A percentile compares a stretch with the other conserved stretches of the same genome.
Evolutionary conservation across 1,284 basidiomycete genomes (phyloP).

Genomic region (Ceratorhiza oryzae-sativae): DNA sequence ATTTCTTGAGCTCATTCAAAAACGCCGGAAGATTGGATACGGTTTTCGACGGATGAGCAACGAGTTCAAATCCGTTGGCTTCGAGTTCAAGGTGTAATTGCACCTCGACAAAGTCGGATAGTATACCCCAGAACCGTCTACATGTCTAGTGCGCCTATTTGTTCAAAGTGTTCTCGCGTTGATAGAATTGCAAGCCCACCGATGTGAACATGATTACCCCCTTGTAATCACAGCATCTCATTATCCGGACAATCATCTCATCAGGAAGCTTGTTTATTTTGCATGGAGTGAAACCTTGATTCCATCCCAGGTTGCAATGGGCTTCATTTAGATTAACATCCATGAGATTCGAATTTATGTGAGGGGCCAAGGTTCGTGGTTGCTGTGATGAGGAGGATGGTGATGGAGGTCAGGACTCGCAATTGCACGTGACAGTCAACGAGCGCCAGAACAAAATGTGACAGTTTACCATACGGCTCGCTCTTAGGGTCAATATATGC

Average conservation of each 20-base stretch:
- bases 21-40: not conserved
- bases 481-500: no score
- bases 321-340: not conserved
- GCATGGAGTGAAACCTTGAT: not conserved
- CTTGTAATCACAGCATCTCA: not conserved
- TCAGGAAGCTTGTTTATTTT: not conserved
- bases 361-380: no score
- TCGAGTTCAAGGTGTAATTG: constrained; percentile 26
- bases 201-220: not conserved
- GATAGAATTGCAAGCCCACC: no score
- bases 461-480: no score
- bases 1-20: not conserved
- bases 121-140: not conserved
- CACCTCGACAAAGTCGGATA: not conserved
- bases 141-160: no score
- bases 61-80: constrained; percentile 6
- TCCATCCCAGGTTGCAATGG: not conserved
- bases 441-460: no score
- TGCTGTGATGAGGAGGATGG: no score
- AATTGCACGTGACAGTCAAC: no score
- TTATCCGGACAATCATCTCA: not conserved
- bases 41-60: no score
- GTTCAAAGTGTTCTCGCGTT: no score
- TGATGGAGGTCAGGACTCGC: no score
- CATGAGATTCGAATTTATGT: not conserved